Evolutionary conservation across 2,329 filamentous ascomycete genomes (phyloP).

Genomic region (Aspergillus jensenii): DNA sequence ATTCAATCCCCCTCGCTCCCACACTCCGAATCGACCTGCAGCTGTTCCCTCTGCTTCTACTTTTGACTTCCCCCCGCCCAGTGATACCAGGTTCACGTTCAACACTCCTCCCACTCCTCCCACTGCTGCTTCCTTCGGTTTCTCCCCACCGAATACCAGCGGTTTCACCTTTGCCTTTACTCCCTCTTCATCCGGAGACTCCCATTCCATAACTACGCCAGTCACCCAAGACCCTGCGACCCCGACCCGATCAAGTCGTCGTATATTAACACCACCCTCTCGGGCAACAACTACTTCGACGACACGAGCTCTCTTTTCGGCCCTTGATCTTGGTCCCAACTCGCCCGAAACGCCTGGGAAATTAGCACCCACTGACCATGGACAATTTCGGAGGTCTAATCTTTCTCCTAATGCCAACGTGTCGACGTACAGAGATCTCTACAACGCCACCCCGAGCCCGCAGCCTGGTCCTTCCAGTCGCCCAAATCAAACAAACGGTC

Average conservation of each 20-base stretch:
- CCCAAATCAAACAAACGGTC: not conserved
- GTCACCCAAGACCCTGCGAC: not conserved
- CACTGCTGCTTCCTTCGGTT: not conserved
- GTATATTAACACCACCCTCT: not conserved
- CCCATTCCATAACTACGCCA: not conserved
- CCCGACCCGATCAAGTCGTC: not conserved
- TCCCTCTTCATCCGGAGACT: not conserved
- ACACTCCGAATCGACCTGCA: not conserved
- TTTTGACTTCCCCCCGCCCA: not conserved
- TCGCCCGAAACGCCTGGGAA: not conserved
- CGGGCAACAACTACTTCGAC: not conserved
- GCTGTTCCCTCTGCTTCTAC: not conserved
- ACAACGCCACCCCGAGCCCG: conserved; percentile 7
- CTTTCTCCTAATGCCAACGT: not conserved
- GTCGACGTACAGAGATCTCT: conserved; percentile 13
- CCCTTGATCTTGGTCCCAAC: not conserved
- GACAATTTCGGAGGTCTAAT: not conserved
- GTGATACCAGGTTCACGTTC: not conserved
- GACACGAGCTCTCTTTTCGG: not conserved
- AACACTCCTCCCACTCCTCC: not conserved
- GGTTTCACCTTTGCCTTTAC: not conserved
- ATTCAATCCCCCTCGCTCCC: not conserved
- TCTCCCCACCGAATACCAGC: not conserved
- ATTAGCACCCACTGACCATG: not conserved
- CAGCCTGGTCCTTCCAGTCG: not conserved